Evolutionary conservation across 2,329 filamentous ascomycete species (phyloP).

Genomic region (Trichophyton schoenleinii): DNA sequence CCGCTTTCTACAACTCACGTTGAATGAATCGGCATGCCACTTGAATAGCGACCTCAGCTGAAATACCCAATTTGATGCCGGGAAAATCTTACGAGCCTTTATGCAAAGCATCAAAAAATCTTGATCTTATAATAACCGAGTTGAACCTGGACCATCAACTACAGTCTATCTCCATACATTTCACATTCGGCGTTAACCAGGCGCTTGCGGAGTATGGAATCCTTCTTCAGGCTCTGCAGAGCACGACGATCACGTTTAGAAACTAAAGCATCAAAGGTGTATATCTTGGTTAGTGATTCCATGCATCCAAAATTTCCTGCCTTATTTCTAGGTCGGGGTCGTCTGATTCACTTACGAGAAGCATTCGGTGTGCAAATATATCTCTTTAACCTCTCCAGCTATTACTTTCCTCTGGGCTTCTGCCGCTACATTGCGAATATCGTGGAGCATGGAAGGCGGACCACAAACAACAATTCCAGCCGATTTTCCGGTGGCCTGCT

Average conservation of each 20-base stretch:
- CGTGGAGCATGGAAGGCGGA: conserved; percentile 35
- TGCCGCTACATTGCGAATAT: conserved; percentile 38
- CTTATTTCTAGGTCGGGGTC: not conserved
- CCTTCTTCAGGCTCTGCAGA: not conserved
- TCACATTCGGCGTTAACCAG: too few species aligned
- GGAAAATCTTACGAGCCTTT: too few species aligned
- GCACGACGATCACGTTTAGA: not conserved
- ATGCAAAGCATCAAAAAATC: too few species aligned
- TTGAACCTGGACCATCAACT: too few species aligned
- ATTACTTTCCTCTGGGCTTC: conserved; percentile 29
- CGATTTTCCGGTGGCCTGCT: conserved; percentile 15
- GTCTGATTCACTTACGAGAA: conserved; percentile 30
- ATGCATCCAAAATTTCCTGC: not conserved
- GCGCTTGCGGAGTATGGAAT: too few species aligned
- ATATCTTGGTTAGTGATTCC: not conserved
- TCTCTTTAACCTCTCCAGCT: conserved; percentile 21
- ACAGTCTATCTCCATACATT: too few species aligned
- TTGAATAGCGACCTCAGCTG: too few species aligned
- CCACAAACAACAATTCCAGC: conserved; percentile 26
- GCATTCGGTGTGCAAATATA: conserved; percentile 39
- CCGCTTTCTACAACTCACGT: not conserved
- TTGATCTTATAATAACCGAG: too few species aligned
- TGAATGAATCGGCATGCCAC: too few species aligned
- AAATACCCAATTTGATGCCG: too few species aligned
- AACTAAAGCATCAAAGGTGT: not conserved